Base-by-base conservation (phyloP, 2,329 filamentous ascomycete species). In the Neoascochyta sp. region DNA sequence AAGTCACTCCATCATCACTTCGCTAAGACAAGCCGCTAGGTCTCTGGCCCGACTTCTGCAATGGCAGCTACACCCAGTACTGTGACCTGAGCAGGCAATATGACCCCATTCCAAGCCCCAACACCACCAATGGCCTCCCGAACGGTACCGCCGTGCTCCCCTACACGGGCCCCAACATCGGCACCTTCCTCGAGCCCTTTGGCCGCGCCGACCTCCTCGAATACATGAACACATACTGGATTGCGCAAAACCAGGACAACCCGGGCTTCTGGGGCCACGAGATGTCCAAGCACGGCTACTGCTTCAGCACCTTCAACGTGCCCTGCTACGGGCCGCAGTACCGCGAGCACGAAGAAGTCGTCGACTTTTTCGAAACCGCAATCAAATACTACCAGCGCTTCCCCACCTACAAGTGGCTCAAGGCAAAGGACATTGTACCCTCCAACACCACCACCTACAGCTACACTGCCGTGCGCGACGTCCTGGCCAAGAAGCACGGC, bases 191-290 rank as follows among this genome's bases (percentile, higher is more conserved):
- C 32, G 65, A 68, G 46, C 64, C 70, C 0, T 75, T 80, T 44
- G 75, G 74, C 34, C 73, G 71, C 43, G 68, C 67, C 40, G 78
- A 81, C 50, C 65, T 83, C 2, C 68, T 83, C 2, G 70, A 67
- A 2, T 83, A 72, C 64, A 83, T 83, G 80, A 75, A 78, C 52
- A 78, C 71, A 49, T 71, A 70, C 69, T 83, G 80, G 80, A 69
- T 81, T 43, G 70, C 70, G 26, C 75, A 76, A 43, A 63, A 64
- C 37, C 69, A 71, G 27, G 67, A 71, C 9, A 82, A 78, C 61
- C 56, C 64, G 28, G 68, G 73, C 18, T 75, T 84, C 62, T 83
- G 79, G 78, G 79, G 62, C 21, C 78, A 82, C 64, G 78, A 83
- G 53, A 82, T 79, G 65, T 72, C 68, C 62, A 83, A 83, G 66